Percentiles rank a stretch among this genome's conserved stretches.
Evolutionary conservation across 225 moss, liverwort and hornwort genomes (phyloP).

Genomic region (Physcomitrellopsis africana): DNA sequence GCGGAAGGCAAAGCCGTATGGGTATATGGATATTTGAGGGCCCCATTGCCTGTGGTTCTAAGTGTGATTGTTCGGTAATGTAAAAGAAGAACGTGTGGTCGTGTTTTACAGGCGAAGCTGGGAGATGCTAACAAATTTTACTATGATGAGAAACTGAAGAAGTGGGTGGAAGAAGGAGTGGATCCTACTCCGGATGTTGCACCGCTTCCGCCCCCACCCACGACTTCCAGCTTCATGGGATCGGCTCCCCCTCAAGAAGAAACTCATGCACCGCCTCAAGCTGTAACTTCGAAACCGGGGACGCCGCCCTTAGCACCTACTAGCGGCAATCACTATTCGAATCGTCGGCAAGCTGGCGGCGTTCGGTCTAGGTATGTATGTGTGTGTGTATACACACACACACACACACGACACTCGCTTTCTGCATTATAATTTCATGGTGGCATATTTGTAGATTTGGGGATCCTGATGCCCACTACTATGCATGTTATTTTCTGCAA

Average conservation of each 20-base stretch:
- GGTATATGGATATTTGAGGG: not conserved
- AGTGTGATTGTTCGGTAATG: not conserved
- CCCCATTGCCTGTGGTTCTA: not conserved
- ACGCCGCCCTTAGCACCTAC: conserved; percentile 92
- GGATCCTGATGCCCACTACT: not conserved
- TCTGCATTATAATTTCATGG: not conserved
- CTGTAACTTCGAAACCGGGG: conserved; percentile 62
- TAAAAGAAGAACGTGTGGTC: conserved; percentile 11
- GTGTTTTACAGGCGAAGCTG: conserved; percentile 72
- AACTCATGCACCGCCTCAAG: conserved; percentile 43
- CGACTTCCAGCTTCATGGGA: conserved; percentile 53
- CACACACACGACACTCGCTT: not conserved
- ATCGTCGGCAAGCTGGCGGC: conserved; percentile 65
- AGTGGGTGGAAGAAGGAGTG: conserved; percentile 97
- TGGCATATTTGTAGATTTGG: not conserved
- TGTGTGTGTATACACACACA: not conserved
- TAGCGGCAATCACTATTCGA: conserved; percentile 78
- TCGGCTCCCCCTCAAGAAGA: conserved; percentile 47
- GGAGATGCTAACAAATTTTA: conserved; percentile 90
- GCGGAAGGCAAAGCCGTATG: no score
- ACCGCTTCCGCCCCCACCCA: conserved; percentile 80
- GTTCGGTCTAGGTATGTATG: conserved; percentile 80
- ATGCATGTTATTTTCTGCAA: not conserved
- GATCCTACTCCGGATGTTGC: conserved; percentile 67
- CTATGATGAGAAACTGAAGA: conserved; percentile 91